phyloP scores from a whole-genome alignment of 257 asterid species.

The Haberlea rhodopensis region DNA sequence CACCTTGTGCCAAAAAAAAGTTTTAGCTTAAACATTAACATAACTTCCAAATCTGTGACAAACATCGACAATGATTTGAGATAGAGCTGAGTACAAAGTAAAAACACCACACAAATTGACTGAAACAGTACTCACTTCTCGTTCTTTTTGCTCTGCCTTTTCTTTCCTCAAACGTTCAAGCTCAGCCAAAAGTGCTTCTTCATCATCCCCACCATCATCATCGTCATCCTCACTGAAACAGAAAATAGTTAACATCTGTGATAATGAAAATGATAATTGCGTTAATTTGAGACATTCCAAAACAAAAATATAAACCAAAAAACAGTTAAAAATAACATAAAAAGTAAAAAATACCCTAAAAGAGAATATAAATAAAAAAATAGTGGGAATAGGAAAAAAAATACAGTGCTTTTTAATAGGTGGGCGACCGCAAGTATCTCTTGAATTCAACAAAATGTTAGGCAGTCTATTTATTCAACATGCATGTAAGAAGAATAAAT shows the following conservation, averaged over 20 bases:
- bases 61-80: not conserved
- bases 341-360: not conserved
- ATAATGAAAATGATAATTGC: not conserved
- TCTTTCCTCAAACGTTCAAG: slow-evolving; percentile 89
- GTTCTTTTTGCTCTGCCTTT: slow-evolving; percentile 78
- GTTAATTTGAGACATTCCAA: not conserved
- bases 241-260: slow-evolving; percentile 5
- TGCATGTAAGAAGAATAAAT: not conserved
- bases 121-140: slow-evolving; percentile 56
- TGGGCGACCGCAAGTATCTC: not conserved
- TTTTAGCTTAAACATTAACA: not conserved
- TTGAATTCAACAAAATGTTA: not conserved
- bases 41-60: not conserved
- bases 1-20: not conserved
- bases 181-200: slow-evolving; percentile 89
- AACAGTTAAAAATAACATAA: not conserved
- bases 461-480: not conserved
- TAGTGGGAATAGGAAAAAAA: not conserved
- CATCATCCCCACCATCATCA: slow-evolving; percentile 73
- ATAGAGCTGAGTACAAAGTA: not conserved
- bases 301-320: not conserved
- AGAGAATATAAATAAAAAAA: not conserved
- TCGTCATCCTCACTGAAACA: slow-evolving; percentile 47
- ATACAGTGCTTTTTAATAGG: too few species aligned
- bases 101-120: not conserved